Base-by-base conservation (phyloP, 2,329 filamentous ascomycete genomes). In the Ascochyta fabae region DNA sequence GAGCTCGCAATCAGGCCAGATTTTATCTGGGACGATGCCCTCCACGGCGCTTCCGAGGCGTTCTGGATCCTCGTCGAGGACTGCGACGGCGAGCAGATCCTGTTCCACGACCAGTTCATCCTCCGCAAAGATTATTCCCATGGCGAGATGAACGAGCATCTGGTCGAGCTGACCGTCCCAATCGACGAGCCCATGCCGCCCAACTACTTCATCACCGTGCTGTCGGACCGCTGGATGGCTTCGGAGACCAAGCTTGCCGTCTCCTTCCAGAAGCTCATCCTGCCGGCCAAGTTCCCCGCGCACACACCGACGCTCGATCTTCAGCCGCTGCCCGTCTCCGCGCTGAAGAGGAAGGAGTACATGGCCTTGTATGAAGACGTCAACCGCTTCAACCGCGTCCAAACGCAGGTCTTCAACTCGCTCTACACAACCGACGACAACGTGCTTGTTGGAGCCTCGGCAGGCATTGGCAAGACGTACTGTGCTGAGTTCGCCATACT, bases 1-100 rank as follows among this genome's bases (percentile, higher is more conserved):
- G 94, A 96, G 74, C 81, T 99, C 39, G 92, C 89, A 13, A 93
- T 99, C 60, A 92, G 91, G 2, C 95, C 95, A 1, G 96, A 93
- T 69, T 99, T 99, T 67, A 88, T 92, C 58, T 99, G 95, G 95
- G 94, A 99, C 64, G 92, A 95, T 60, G 83, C 87, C 24, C 75
- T 99, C 3, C 95, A 99, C 72, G 95, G 95, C 2, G 83, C 84
- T 29, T 90, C 93, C 0, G 93, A 99, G 77, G 92, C 86, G 64
- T 99, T 97, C 78, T 99, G 95, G 95, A 93, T 99, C 59, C 78
- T 99, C 53, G 93, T 96, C 3, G 96, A 99, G 75, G 96, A 99
- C 68, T 96, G 93, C 67, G 95, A 99, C 71, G 95, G 95, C 24
- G 95, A 99, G 74, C 91, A 97, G 54, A 92, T 99, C 40, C 80